A percentile compares a stretch with the other conserved stretches of the same genome.
phyloP scores from a whole-genome alignment of 2,329 filamentous ascomycete genomes.

The Lasiodiplodia theobromae region DNA sequence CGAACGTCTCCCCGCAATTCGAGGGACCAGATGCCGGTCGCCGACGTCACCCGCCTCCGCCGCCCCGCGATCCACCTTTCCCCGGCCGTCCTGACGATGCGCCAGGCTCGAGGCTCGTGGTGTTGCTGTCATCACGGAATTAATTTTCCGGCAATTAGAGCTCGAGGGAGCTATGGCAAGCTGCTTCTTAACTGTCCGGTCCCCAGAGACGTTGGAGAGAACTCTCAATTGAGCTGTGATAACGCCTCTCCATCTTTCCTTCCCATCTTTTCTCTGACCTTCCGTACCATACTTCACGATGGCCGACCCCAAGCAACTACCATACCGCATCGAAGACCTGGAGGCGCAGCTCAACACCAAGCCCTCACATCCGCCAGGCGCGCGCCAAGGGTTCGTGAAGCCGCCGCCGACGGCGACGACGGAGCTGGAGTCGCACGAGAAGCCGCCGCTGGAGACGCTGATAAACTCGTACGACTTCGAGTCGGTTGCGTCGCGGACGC shows the following conservation, averaged over 20 bases:
- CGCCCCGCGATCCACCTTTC: slow-evolving; percentile 15
- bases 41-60: slow-evolving; percentile 17
- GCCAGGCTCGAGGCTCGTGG: neutral
- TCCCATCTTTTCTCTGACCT: neutral
- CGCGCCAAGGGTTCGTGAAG: slow-evolving; percentile 36
- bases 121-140: slow-evolving; percentile 15
- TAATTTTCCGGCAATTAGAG: slow-evolving; percentile 14
- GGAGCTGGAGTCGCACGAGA: slow-evolving; percentile 42
- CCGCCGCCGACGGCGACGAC: slow-evolving; percentile 40
- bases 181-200: slow-evolving; percentile 8
- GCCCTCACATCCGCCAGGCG: slow-evolving; percentile 21
- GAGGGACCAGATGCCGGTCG: neutral
- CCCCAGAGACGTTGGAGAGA: neutral
- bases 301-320: slow-evolving; percentile 23
- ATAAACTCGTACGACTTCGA: slow-evolving; percentile 58
- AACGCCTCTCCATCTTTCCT: neutral
- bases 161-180: neutral
- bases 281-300: neutral
- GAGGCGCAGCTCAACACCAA: slow-evolving; percentile 33
- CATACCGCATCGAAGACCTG: slow-evolving; percentile 25
- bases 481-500: slow-evolving; percentile 45
- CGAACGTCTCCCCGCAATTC: slow-evolving; percentile 21
- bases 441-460: slow-evolving; percentile 55
- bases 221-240: neutral
- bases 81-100: slow-evolving; percentile 12